Evolutionary conservation across 495 filamentous ascomycete genomes (phyloP).

Genomic region (Zalerion maritima): DNA sequence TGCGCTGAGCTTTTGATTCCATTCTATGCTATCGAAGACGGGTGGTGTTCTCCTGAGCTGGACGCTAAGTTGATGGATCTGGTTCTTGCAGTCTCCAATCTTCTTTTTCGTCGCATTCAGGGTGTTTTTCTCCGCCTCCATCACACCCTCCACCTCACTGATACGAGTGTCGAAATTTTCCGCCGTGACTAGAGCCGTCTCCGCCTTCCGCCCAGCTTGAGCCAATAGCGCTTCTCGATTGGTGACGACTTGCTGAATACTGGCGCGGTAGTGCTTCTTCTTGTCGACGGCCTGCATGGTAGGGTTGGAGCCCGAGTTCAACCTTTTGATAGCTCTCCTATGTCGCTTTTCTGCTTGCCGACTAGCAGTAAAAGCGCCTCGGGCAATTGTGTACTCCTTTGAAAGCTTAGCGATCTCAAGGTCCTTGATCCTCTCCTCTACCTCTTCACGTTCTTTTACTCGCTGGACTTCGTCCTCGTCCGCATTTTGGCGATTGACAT

Average conservation of each 20-base stretch:
- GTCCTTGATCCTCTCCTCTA: conserved; percentile 49
- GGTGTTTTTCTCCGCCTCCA: conserved; percentile 33
- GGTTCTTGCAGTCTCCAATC: conserved; percentile 23
- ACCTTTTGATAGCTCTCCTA: conserved; percentile 33
- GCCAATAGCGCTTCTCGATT: conserved; percentile 7
- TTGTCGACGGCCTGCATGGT: conserved; percentile 45
- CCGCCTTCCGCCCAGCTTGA: conserved; percentile 12
- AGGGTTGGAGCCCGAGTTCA: conserved; percentile 41
- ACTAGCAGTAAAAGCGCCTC: no score
- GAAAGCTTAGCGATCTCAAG: conserved; percentile 53
- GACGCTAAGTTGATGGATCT: conserved; percentile 28
- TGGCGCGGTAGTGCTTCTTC: conserved; percentile 46
- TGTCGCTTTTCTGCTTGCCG: conserved; percentile 23
- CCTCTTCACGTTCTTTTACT: conserved; percentile 55
- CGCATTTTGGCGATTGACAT: conserved; percentile 60
- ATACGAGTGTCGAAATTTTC: no score
- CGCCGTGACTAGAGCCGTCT: no score
- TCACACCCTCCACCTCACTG: conserved; percentile 36
- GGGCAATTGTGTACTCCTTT: conserved; percentile 40
- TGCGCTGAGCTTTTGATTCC: conserved; percentile 37
- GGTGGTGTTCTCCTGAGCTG: conserved; percentile 28
- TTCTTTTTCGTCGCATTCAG: conserved; percentile 40
- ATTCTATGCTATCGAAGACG: conserved; percentile 33
- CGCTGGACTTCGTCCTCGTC: conserved; percentile 74
- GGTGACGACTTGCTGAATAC: conserved; percentile 14